These are phyloP conservation scores for Bretschneidera sinensis DNA, from an alignment of 345 rosid species.

Conservation along the genomic window DNA sequence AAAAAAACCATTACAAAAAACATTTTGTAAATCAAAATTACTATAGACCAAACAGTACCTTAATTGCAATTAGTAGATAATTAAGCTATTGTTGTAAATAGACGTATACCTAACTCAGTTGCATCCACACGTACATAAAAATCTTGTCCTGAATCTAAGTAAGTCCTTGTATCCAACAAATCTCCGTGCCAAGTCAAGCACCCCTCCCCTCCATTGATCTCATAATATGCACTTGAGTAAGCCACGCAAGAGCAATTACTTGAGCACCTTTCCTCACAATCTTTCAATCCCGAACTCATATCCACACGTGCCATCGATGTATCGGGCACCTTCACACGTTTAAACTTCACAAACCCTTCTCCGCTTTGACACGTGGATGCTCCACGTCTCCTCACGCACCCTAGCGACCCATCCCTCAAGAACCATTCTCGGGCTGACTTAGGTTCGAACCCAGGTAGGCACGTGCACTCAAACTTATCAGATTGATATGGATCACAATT, in stretches of 20 bases:
- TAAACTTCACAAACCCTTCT: constrained; percentile 53
- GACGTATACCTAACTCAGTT: constrained; percentile 38
- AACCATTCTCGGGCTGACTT: constrained; percentile 37
- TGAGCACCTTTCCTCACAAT: constrained; percentile 36
- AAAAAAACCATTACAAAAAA: too few species aligned
- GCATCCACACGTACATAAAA: constrained; percentile 45
- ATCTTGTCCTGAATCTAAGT: too few species aligned
- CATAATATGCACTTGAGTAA: constrained; percentile 45
- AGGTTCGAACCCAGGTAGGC: constrained; percentile 71
- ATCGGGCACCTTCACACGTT: constrained; percentile 45
- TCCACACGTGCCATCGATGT: constrained; percentile 32
- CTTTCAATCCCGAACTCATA: constrained; percentile 34
- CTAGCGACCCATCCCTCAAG: constrained; percentile 42
- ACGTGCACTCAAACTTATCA: constrained; percentile 38
- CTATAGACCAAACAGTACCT: too few species aligned
- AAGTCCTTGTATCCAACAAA: constrained; percentile 40
- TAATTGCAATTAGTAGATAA: too few species aligned
- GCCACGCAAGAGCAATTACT: constrained; percentile 55
- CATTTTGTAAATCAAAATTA: too few species aligned
- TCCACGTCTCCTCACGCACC: constrained; percentile 39
- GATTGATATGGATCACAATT: constrained; percentile 31
- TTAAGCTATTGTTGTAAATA: too few species aligned
- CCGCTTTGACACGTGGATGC: constrained; percentile 22
- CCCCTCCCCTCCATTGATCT: constrained; percentile 34
- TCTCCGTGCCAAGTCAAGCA: constrained; percentile 64